Base-by-base conservation (phyloP, 78 protist species). In the Trichosphaerium sp. region DNA sequence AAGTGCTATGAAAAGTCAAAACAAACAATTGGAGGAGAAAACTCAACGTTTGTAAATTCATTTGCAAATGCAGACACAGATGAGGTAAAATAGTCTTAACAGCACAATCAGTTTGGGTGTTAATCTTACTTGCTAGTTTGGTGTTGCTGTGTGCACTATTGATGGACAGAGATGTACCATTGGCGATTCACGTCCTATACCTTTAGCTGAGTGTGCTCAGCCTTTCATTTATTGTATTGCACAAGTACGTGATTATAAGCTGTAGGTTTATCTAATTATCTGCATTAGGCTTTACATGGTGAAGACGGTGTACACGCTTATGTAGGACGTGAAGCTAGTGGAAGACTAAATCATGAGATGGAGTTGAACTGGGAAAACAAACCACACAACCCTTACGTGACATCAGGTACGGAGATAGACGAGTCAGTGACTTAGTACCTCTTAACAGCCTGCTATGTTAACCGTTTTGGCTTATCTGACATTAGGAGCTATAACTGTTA, bases 371-470 rank as follows among this genome's bases (percentile, higher is more conserved):
- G 10, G 26, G 8, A 15, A 14, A 31, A 28, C 34, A 4, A 12
- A 21, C 89, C 89, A 37, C 73, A 73, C 75, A 84, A 84, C 42
- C 86, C 89, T 40, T 8, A 65, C 48, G 58, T 63, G 52, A 84
- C n/a, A n/a, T n/a, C n/a, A n/a, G n/a, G n/a, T n/a, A n/a, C n/a
- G n/a, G n/a, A n/a, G n/a, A n/a, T n/a, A n/a, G n/a, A n/a, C n/a
- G n/a, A n/a, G n/a, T n/a, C n/a, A n/a, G n/a, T n/a, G n/a, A n/a
- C n/a, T n/a, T n/a, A n/a, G n/a, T n/a, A n/a, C n/a, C n/a, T n/a
- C n/a, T n/a, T n/a, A n/a, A n/a, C n/a, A n/a, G n/a, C n/a, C n/a
- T n/a, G n/a, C n/a, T n/a, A n/a, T n/a, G n/a, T n/a, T n/a, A n/a
- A n/a, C n/a, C n/a, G n/a, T n/a, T n/a, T n/a, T n/a, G n/a, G n/a